Evolutionary conservation across 2,329 filamentous ascomycete species (phyloP), one percentile per base, ranked within the genome.

Genomic region (Aphanoascus verrucosus): DNA sequence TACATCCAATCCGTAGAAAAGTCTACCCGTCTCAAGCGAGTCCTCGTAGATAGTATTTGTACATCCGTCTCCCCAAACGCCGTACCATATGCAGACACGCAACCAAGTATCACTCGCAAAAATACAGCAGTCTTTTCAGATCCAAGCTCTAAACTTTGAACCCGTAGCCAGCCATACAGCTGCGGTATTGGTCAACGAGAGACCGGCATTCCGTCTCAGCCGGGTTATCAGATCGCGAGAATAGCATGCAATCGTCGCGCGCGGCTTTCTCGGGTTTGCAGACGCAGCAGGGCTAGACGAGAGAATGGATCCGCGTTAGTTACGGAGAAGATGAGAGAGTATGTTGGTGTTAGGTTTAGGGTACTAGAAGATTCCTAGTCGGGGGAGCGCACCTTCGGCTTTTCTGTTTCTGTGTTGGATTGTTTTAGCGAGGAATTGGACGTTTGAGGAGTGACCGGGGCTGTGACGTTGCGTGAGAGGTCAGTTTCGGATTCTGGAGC

Each of bases 221-320:
- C 38, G 93, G 88, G 66, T 96, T 85, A 65, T 84, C 78, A 57
- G 86, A 79, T 58, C 81, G 89, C 53, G 88, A 94, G 76, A 97
- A 96, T 54, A 98, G 86, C 91, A 98, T 97, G 77, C 93, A 98
- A 73, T 98, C 90, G 74, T 98, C 93, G 59, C 93, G 88, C 62
- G 80, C 80, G 38, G 87, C 78, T 72, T 98, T 98, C 71, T 98
- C 89, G 43, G 93, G 82, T 68, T 90, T 96, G 81, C 93, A 98
- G 31, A 97, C 93, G 69, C 93, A 97, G 80, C 93, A 97, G 42
- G 91, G 91, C 88, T 96, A 52, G 23, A 28, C 3, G 34, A 28
- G 9, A 43, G 3, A 20, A 15, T 20, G 15, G 15, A 40, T 32
- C 15, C 6, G 19, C 8, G 48, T 32, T 34, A 52, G 14, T 11